phyloP scores from a whole-genome alignment of 2,329 filamentous ascomycete genomes.

The Cordyceps cateniannulata region DNA sequence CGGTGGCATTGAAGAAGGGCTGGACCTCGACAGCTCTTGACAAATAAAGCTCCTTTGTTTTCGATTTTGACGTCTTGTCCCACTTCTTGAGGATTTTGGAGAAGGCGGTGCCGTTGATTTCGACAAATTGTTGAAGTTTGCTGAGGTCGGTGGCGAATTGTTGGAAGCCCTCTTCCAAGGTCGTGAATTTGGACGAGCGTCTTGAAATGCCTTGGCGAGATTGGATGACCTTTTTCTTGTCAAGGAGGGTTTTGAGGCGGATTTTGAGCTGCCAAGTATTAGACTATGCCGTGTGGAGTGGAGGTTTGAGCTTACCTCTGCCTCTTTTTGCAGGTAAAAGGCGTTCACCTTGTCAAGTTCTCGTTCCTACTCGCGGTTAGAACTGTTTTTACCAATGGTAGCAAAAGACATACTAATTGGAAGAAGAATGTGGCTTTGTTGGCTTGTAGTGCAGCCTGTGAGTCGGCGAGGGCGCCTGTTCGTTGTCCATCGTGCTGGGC shows the following conservation, averaged over 20 bases:
- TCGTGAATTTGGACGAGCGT: conserved; percentile 87
- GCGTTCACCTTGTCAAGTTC: conserved; percentile 98
- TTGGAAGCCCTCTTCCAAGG: conserved; percentile 91
- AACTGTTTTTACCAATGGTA: conserved; percentile 25
- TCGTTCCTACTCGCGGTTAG: conserved; percentile 62
- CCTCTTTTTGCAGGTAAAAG: conserved; percentile 96
- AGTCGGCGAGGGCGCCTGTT: conserved; percentile 50
- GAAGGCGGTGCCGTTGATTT: conserved; percentile 95
- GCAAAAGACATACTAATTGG: conserved; percentile 62
- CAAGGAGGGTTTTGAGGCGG: conserved; percentile 81
- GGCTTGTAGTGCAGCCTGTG: conserved; percentile 85
- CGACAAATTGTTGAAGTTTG: conserved; percentile 97
- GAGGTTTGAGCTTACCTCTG: conserved; percentile 60
- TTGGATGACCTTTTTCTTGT: conserved; percentile 91
- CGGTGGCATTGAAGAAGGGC: conserved; percentile 94
- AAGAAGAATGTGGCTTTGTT: conserved; percentile 99
- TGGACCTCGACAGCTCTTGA: conserved; percentile 95
- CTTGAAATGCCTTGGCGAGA: conserved; percentile 75
- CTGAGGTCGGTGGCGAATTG: conserved; percentile 95
- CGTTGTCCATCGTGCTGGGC: conserved; percentile 62
- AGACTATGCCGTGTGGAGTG: not conserved
- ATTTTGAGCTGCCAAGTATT: conserved; percentile 67
- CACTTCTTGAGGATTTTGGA: conserved; percentile 99
- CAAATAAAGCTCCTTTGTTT: conserved; percentile 95
- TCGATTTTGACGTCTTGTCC: conserved; percentile 99